Conservation (phyloP, 208 protist genomes). For the Crithidia acanthocephali region DNA sequence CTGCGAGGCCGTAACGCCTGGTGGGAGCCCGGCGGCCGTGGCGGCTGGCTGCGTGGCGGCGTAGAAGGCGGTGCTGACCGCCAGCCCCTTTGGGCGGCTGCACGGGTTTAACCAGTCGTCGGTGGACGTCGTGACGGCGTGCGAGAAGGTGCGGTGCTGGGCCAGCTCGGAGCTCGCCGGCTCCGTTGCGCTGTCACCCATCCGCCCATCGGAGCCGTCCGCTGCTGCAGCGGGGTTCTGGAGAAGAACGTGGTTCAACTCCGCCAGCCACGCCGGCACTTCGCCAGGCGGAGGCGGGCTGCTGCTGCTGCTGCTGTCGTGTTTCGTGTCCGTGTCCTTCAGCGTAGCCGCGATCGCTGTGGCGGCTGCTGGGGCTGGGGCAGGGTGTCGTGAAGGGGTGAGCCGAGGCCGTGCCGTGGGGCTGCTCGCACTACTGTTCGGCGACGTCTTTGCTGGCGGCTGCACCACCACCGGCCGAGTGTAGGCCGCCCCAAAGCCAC, state of each 20-base stretch:
- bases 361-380: neutral
- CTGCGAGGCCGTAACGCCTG: constrained; percentile 11
- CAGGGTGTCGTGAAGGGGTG: neutral
- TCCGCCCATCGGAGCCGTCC: neutral
- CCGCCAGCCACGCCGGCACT: constrained; percentile 18
- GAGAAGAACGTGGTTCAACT: constrained; percentile 12
- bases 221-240: neutral
- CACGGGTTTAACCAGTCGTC: constrained; percentile 33
- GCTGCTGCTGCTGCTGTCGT: neutral
- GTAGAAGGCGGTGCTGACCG: constrained; percentile 1
- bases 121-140: neutral
- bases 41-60: neutral
- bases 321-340: neutral
- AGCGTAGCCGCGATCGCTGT: neutral
- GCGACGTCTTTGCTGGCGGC: neutral
- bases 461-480: neutral
- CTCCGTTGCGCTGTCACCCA: neutral
- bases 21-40: neutral
- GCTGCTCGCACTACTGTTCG: neutral
- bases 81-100: constrained; percentile 10
- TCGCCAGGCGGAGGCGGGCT: neutral
- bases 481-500: neutral
- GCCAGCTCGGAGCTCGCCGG: neutral
- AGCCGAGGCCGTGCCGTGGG: neutral
- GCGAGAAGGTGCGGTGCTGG: constrained; percentile 25